Percentiles rank a stretch among this genome's conserved stretches.
Evolutionary conservation across 2,329 filamentous ascomycete species (phyloP).

Genomic region (Paecilomyces dactylethromorphus): DNA sequence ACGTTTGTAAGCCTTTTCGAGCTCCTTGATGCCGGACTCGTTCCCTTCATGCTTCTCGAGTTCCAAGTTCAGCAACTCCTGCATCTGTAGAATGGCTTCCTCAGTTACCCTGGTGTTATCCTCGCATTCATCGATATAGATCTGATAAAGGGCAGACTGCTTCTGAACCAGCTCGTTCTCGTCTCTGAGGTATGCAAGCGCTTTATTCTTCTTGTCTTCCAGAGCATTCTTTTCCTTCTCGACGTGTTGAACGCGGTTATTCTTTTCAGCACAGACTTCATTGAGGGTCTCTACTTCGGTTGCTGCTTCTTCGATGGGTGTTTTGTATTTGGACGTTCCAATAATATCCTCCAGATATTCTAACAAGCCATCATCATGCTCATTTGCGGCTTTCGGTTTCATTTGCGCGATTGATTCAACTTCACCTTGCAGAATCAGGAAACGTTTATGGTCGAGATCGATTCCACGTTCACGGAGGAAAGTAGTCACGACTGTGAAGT

Average conservation of each 20-base stretch:
- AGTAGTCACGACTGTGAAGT: constrained; percentile 85
- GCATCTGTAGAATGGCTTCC: constrained; percentile 86
- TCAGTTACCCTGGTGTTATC: constrained; percentile 85
- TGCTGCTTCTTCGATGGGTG: constrained; percentile 90
- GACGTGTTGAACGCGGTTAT: constrained; percentile 88
- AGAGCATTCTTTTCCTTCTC: constrained; percentile 92
- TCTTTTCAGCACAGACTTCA: constrained; percentile 93
- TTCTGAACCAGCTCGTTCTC: constrained; percentile 90
- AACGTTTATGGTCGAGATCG: constrained; percentile 95
- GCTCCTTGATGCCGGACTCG: constrained; percentile 80
- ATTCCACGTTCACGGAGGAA: constrained; percentile 82
- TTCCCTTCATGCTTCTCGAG: constrained; percentile 86
- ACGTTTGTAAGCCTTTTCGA: constrained; percentile 77
- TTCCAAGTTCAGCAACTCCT: constrained; percentile 77
- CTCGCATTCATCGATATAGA: constrained; percentile 80
- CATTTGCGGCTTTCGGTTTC: constrained; percentile 91
- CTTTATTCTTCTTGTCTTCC: constrained; percentile 95
- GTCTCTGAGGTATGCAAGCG: constrained; percentile 77
- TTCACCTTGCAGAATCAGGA: constrained; percentile 93
- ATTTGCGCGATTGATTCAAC: constrained; percentile 99
- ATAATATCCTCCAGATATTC: constrained; percentile 99
- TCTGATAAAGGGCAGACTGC: constrained; percentile 85
- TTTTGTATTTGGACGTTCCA: constrained; percentile 96
- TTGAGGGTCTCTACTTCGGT: constrained; percentile 86
- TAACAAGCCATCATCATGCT: constrained; percentile 91